Conservation (phyloP, 148 eudicot genomes). For the Vaccinium vitisidaea region DNA sequence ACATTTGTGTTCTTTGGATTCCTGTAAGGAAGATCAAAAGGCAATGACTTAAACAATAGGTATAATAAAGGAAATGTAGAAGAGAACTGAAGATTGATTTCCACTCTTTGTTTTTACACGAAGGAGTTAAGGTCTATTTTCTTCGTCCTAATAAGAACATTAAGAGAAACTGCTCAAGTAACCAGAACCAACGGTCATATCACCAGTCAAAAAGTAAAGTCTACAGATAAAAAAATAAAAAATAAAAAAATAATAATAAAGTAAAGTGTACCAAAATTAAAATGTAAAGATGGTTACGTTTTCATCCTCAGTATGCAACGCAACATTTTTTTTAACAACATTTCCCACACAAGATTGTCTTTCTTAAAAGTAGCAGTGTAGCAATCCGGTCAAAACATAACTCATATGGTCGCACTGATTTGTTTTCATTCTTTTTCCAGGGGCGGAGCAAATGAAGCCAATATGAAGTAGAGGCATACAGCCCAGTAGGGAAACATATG, state of each 20-base stretch:
- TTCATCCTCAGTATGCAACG: background rate
- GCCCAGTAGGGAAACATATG: background rate
- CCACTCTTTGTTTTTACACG: background rate
- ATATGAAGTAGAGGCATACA: background rate
- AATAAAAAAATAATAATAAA: too few species aligned
- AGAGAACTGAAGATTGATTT: background rate
- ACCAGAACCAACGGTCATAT: background rate
- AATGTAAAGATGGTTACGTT: background rate
- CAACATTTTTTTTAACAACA: background rate
- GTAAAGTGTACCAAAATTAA: too few species aligned
- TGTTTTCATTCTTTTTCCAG: background rate
- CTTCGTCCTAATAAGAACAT: background rate
- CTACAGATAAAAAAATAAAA: too few species aligned
- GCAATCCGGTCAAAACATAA: background rate
- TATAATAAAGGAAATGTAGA: background rate
- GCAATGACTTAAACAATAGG: slow-evolving; percentile 2
- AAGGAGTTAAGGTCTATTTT: background rate
- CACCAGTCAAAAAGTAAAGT: background rate
- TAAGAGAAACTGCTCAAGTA: background rate
- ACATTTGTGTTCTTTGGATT: slow-evolving; percentile 90
- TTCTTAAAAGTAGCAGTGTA: background rate
- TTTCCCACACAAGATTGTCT: background rate
- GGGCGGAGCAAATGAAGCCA: background rate
- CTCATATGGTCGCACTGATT: background rate
- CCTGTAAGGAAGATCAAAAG: slow-evolving; percentile 46